Percentiles rank a stretch among this genome's conserved stretches.
Evolutionary conservation across 1,284 basidiomycete species (phyloP).

Genomic region (Boletus putidus): DNA sequence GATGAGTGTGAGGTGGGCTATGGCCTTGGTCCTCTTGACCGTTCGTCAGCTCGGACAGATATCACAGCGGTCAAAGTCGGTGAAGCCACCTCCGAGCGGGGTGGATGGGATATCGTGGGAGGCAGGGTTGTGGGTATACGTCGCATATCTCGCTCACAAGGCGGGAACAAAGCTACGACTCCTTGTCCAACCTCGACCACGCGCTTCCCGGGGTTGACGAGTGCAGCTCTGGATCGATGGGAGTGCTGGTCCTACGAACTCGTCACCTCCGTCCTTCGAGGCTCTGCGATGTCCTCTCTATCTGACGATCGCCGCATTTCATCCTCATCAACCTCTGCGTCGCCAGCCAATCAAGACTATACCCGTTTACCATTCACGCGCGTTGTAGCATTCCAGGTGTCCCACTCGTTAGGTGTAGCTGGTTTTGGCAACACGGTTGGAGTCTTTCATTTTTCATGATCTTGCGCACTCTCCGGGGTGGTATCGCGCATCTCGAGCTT

Average conservation of each 20-base stretch:
- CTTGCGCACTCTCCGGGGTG: background rate
- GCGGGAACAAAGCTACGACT: conserved; percentile 32
- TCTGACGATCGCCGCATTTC: conserved; percentile 27
- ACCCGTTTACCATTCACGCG: conserved; percentile 77
- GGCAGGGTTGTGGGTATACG: conserved; percentile 63
- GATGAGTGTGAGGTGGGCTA: conserved; percentile 47
- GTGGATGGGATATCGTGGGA: conserved; percentile 66
- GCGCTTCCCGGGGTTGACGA: conserved; percentile 51
- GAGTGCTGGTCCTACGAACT: conserved; percentile 77
- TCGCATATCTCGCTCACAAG: conserved; percentile 53
- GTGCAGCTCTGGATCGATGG: conserved; percentile 71
- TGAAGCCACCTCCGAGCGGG: conserved; percentile 66
- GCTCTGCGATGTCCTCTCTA: conserved; percentile 53
- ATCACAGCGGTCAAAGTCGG: conserved; percentile 54
- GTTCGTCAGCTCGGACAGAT: conserved; percentile 53
- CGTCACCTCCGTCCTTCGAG: conserved; percentile 46
- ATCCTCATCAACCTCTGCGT: conserved; percentile 14
- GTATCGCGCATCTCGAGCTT: background rate
- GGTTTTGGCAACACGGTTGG: conserved; percentile 83
- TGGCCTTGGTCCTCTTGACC: conserved; percentile 41
- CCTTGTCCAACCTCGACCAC: conserved; percentile 21
- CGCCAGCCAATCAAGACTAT: conserved; percentile 28
- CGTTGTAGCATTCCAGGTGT: conserved; percentile 59
- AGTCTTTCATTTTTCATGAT: conserved; percentile 51
- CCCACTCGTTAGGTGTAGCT: conserved; percentile 54